Base-by-base conservation (phyloP, 768 basidiomycete genomes). In the Xanthoconium stramineum region DNA sequence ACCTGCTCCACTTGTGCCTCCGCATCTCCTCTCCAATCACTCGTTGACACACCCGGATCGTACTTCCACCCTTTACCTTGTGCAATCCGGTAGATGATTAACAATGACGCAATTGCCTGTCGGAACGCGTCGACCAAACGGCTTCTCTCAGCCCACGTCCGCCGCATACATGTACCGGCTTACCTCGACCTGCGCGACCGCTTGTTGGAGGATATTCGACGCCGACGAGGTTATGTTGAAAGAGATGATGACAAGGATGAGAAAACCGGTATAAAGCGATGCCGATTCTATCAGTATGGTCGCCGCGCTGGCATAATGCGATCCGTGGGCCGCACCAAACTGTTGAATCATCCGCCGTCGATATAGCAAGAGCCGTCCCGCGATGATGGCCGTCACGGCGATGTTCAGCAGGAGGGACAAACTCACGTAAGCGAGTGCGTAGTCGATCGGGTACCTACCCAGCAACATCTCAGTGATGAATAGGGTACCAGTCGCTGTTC, bases 31-130 rank as follows among this genome's bases (percentile, higher is more conserved):
- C 57, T 59, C 63, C 63, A 65, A 30, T 63, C 64, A 15, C 7
- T 20, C 6, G 64, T 24, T 17, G 61, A 44, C 33, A 65, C 60
- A 0, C 6, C 46, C 2, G 36, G 29, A 5, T 50, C 36, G 13
- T 52, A 47, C 28, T 10, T 53, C 64, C 64, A 66, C 14, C 32
- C 64, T 17, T 57, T 56, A 3, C 64, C 64, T 3, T 46, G 52
- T 0, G 64, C 52, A n/a, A 65, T 66, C 12, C 64, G 61, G 42
- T 63, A 65, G 3, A 65, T 57, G 36, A 65, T 66, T 45, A 65
- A 29, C 28, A 63, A n/a, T 2, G 64, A 50, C 6, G 61, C 20
- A 32, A 66, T 65, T 36, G 47, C 14, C 64, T 65, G 14, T 38
- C 4, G 14, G 14, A 49, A 38, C 15, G 7, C 14, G 35, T 48